Conservation (phyloP, 2,329 filamentous ascomycete genomes). For the Aspergillus calidoustus region DNA sequence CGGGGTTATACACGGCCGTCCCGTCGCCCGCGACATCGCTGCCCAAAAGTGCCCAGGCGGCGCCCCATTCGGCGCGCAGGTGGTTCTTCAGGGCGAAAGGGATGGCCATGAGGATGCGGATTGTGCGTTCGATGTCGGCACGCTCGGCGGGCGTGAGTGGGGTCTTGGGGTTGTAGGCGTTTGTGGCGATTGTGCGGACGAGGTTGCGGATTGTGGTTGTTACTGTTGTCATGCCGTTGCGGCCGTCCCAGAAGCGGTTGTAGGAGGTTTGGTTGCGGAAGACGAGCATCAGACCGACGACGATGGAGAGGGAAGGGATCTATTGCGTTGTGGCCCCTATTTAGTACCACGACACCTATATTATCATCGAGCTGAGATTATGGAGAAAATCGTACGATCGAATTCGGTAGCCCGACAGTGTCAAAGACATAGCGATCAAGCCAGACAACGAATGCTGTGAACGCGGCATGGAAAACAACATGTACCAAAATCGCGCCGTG, state of each 20-base stretch:
- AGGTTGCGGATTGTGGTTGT: conserved; percentile 65
- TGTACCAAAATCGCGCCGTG: conserved; percentile 63
- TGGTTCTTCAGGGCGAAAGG: conserved; percentile 69
- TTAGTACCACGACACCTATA: not conserved
- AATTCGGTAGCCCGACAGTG: conserved; percentile 60
- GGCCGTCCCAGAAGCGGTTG: conserved; percentile 67
- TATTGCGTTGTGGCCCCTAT: conserved; percentile 23
- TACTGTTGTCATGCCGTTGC: conserved; percentile 61
- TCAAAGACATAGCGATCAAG: conserved; percentile 58
- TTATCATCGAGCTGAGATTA: not conserved
- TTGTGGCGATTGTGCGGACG: conserved; percentile 59
- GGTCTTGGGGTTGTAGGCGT: conserved; percentile 43
- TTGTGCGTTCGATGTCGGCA: conserved; percentile 62
- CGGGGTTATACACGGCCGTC: conserved; percentile 44
- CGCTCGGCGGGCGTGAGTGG: conserved; percentile 50
- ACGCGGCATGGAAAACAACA: conserved; percentile 61
- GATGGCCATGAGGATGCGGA: conserved; percentile 64
- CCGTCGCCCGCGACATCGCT: conserved; percentile 37
- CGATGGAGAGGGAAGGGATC: conserved; percentile 67
- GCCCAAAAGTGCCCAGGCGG: conserved; percentile 43
- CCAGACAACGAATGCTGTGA: conserved; percentile 63
- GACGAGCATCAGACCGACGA: conserved; percentile 70
- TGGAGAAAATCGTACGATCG: conserved; percentile 52
- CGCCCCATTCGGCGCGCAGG: conserved; percentile 65
- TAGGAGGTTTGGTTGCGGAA: conserved; percentile 69